Evolutionary conservation across 2,329 filamentous ascomycete genomes (phyloP).

Genomic region (Colletotrichum sp.): DNA sequence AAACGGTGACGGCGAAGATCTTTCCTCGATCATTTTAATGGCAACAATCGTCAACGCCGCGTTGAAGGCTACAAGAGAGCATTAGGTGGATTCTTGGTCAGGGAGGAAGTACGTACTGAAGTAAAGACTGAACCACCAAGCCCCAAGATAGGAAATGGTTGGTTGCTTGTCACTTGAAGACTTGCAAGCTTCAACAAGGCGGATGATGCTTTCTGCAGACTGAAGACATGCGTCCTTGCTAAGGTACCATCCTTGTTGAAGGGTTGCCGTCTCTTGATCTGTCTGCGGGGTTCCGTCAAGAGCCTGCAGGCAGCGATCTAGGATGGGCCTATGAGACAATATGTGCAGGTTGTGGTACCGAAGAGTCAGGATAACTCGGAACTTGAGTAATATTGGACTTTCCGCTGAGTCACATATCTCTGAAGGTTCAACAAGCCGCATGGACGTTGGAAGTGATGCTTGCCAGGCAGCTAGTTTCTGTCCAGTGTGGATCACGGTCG

Average conservation of each 20-base stretch:
- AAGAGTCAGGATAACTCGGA: conserved; percentile 43
- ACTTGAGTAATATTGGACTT: conserved; percentile 29
- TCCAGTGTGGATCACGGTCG: conserved; percentile 41
- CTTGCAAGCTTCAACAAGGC: conserved; percentile 23
- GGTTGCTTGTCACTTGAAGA: conserved; percentile 7
- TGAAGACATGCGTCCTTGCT: conserved; percentile 26
- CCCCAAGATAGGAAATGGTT: conserved; percentile 27
- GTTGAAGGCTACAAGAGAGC: neutral
- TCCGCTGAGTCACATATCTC: conserved; percentile 25
- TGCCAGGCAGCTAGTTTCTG: conserved; percentile 44
- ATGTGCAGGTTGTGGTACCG: conserved; percentile 37
- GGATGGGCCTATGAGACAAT: conserved; percentile 33
- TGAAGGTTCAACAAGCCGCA: conserved; percentile 28
- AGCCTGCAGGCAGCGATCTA: conserved; percentile 26
- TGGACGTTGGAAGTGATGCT: conserved; percentile 31
- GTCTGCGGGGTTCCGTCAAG: conserved; percentile 4
- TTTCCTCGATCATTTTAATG: conserved; percentile 7
- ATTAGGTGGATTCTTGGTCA: neutral
- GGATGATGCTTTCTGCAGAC: conserved; percentile 27
- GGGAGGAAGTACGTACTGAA: conserved; percentile 27
- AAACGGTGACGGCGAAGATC: neutral
- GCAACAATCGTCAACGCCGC: conserved; percentile 6
- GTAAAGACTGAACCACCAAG: conserved; percentile 37
- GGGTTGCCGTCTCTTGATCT: conserved; percentile 16
- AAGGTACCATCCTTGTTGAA: conserved; percentile 24